These are phyloP conservation scores for Nakazawaea populi DNA, from an alignment of 805 yeast species.

Conservation along the genomic window DNA sequence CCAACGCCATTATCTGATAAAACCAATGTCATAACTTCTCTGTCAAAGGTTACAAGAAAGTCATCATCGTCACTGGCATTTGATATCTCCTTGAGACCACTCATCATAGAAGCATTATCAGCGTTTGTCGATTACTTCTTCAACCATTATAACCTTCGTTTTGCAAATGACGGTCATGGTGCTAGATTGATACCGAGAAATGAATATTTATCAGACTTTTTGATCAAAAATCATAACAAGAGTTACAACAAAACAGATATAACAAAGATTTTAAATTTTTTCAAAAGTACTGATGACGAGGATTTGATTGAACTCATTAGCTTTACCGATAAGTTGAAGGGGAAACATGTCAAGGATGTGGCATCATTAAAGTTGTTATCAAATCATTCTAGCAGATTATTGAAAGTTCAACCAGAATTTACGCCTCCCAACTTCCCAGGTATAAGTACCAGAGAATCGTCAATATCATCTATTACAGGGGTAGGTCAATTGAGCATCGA, in stretches of 20 bases:
- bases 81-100: neutral
- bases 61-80: neutral
- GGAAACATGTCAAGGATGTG: neutral
- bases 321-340: slow-evolving; percentile 8
- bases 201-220: slow-evolving; percentile 2
- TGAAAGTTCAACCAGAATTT: neutral
- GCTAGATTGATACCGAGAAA: slow-evolving; percentile 6
- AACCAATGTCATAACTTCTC: neutral
- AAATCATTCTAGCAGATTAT: neutral
- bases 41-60: neutral
- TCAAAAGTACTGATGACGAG: neutral
- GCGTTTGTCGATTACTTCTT: slow-evolving; percentile 3
- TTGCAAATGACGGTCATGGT: neutral
- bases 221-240: slow-evolving; percentile 1
- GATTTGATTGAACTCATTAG: slow-evolving; percentile 1
- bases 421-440: neutral
- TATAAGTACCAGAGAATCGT: neutral
- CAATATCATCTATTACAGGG: neutral
- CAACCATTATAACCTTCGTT: neutral
- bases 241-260: slow-evolving; percentile 1
- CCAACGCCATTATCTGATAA: neutral
- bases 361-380: neutral
- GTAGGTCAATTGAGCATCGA: slow-evolving; percentile 5
- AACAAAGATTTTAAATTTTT: neutral
- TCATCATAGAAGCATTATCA: neutral